Evolutionary conservation across 1,139 yeast species (phyloP), one percentile per base, ranked within the genome.

Genomic region (Candida buenavistaensis): DNA sequence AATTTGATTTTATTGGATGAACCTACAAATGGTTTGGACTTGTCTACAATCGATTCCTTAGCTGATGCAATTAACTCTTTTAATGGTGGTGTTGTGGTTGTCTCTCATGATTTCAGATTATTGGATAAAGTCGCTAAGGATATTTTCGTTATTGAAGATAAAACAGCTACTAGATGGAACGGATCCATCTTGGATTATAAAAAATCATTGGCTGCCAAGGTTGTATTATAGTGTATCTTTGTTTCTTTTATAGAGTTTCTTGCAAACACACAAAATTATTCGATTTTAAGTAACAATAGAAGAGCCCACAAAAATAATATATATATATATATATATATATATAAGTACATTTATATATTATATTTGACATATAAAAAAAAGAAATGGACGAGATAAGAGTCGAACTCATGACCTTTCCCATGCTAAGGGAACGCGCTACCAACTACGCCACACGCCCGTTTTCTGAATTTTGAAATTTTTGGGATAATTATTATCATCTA

Each of bases 21-120:
- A 82, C 98, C 98, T 78, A 92, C 98, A 52, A 92, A 92, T 78
- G 98, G 97, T 78, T 77, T 94, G 67, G 98, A 94, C 74, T 90
- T 94, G 54, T 87, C 97, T 55, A 90, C 98, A 32, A 92, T 92
- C 58, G 98, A 94, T 68, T 92, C 98, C 28, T 76, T 92, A 57
- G 98, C 97, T 39, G 95, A 85, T 41, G 98, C 98, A 45, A 90
- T 94, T 59, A 82, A 88, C 50, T 84, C 80, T 26, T 94, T 86
- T 75, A 86, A 82, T 56, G 98, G 98, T 68, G 98, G 98, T 75
- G 97, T 92, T 39, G 96, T 89, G 48, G 96, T 92, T 44, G 98
- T 92, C 47, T 89, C 97, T 44, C 99, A 92, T 79, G 99, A 92
- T 75, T 92, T 94, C 92, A 84, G 98, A 72, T 78, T 92, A 57